Evolutionary conservation across 345 rosid species (phyloP).

Genomic region (Acer campestre): DNA sequence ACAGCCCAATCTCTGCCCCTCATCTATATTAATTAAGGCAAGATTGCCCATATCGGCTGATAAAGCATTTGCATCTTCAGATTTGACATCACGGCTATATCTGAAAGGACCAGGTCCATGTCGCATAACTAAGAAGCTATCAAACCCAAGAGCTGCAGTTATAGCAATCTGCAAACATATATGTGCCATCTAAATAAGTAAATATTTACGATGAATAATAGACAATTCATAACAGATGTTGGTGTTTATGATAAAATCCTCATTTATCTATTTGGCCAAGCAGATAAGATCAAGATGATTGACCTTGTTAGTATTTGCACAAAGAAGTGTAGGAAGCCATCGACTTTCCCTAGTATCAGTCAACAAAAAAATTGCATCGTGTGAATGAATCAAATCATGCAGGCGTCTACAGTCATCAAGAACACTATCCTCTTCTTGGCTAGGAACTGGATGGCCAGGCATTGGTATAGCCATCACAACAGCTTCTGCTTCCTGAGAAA

Average conservation of each 20-base stretch:
- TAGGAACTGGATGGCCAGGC: conserved; percentile 93
- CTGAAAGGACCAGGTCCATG: conserved; percentile 89
- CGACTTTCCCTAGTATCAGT: conserved; percentile 99
- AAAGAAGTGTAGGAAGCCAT: conserved; percentile 88
- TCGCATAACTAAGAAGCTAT: conserved; percentile 96
- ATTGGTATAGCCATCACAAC: conserved; percentile 90
- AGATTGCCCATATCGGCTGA: conserved; percentile 47
- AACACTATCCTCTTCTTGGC: conserved; percentile 72
- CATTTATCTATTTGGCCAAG: not conserved
- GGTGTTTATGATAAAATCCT: not conserved
- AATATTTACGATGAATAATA: not conserved
- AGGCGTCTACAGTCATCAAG: conserved; percentile 74
- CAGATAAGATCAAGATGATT: conserved; percentile 15
- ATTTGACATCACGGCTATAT: conserved; percentile 30
- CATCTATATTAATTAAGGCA: conserved; percentile 37
- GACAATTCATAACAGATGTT: not conserved
- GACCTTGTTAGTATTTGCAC: conserved; percentile 86
- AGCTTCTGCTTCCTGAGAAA: conserved; percentile 70
- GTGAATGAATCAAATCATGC: conserved; percentile 69
- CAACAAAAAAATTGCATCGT: conserved; percentile 87
- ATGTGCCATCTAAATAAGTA: not conserved
- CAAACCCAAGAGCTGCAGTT: conserved; percentile 94
- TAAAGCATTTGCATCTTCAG: conserved; percentile 31
- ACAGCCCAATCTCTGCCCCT: conserved; percentile 75
- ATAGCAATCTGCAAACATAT: conserved; percentile 64